Conservation (phyloP, 352 stramenopile species). For the Globisporangium paroecandrum region DNA sequence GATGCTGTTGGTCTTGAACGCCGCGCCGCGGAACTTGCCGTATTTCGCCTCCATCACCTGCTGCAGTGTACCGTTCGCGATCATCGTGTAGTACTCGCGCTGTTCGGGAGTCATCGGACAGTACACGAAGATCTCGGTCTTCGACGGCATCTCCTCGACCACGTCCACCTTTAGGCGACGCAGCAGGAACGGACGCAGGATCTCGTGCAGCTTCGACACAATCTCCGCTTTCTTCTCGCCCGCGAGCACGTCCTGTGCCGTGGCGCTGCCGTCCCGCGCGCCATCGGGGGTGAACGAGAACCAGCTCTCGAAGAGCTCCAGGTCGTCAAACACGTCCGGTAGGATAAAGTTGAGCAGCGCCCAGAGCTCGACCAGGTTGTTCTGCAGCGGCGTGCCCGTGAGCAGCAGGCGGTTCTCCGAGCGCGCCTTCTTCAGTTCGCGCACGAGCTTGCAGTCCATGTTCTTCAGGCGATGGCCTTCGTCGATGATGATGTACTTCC, state of each 20-base stretch:
- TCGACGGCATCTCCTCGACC: conserved; percentile 91
- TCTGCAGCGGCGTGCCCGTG: conserved; percentile 96
- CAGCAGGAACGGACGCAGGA: conserved; percentile 95
- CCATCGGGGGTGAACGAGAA: conserved; percentile 96
- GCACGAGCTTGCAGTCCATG: conserved; percentile 93
- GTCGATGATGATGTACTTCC: conserved; percentile 97
- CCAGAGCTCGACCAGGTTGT: conserved; percentile 98
- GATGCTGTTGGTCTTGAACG: conserved; percentile 54
- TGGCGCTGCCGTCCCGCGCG: conserved; percentile 57
- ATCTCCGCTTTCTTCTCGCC: conserved; percentile 92
- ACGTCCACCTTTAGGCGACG: conserved; percentile 96
- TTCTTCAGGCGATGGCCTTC: conserved; percentile 99
- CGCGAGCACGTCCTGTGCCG: conserved; percentile 84
- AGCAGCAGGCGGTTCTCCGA: conserved; percentile 94
- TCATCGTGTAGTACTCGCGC: conserved; percentile 93
- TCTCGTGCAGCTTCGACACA: conserved; percentile 96
- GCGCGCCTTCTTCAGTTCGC: conserved; percentile 91
- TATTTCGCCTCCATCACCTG: conserved; percentile 85
- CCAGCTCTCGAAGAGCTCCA: conserved; percentile 98
- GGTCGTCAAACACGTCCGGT: conserved; percentile 96
- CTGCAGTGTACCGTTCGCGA: conserved; percentile 86
- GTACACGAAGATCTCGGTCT: conserved; percentile 98
- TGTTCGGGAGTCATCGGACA: conserved; percentile 93
- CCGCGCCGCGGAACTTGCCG: conserved; percentile 47
- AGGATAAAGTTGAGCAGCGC: conserved; percentile 98